These are phyloP conservation scores for Boletus bicolor DNA, from an alignment of 768 basidiomycete genomes.

Conservation along the genomic window DNA sequence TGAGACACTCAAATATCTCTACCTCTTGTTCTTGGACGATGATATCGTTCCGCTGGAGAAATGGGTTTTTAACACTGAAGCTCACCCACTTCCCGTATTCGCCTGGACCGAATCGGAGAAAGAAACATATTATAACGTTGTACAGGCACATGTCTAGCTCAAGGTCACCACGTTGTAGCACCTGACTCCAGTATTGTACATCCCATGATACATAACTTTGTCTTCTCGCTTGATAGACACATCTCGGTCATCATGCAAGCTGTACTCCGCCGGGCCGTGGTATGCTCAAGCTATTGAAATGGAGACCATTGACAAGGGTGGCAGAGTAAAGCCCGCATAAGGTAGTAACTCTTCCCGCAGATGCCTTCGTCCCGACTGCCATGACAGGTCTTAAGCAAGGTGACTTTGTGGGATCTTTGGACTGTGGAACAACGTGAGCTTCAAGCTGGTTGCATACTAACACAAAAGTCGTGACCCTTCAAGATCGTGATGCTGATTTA, in stretches of 20 bases:
- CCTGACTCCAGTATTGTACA: neutral
- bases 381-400: constrained; percentile 52
- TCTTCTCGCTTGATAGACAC: neutral
- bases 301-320: neutral
- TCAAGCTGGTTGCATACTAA: neutral
- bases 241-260: neutral
- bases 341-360: constrained; percentile 8
- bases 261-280: neutral
- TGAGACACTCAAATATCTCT: constrained; percentile 69
- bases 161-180: neutral
- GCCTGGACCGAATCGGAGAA: constrained; percentile 57
- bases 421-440: constrained; percentile 92
- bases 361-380: neutral
- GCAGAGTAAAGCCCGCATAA: constrained; percentile 3
- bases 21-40: constrained; percentile 63
- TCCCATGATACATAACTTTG: neutral
- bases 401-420: constrained; percentile 88
- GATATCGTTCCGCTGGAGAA: constrained; percentile 53
- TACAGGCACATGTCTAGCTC: neutral
- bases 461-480: neutral
- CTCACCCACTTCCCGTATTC: constrained; percentile 75
- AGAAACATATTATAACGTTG: constrained; percentile 27
- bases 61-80: constrained; percentile 69
- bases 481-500: neutral
- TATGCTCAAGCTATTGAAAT: neutral